Evolutionary conservation across 2,329 filamentous ascomycete genomes (phyloP), one percentile per base, ranked within the genome.

Genomic region (Fusarium neocosmosporiellum): DNA sequence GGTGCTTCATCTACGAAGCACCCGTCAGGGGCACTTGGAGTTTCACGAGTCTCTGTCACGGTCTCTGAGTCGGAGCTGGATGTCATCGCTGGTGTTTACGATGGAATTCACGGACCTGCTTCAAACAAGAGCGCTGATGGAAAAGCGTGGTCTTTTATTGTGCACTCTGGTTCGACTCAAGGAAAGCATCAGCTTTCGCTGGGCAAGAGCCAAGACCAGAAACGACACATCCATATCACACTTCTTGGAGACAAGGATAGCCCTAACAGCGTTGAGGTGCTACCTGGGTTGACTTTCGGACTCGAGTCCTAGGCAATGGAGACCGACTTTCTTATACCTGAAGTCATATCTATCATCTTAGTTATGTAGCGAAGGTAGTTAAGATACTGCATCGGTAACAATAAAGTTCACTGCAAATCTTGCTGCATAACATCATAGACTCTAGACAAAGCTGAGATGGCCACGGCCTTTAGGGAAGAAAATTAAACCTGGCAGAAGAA

Each of bases 1-100:
- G 48, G 54, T 0, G 63, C 43, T 5, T 41, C 46, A 1, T 72
- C 61, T 16, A 73, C 70, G 0, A 63, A 63, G 10, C 70, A 73
- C 14, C 53, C 70, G 1, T 73, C 70, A 0, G 53, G 60, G 2
- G 63, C 58, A 0, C 0, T 58, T 1, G 71, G 71, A 0, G 20
- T 73, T 4, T 73, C 71, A 3, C 20, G 18, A 0, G 53, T 73
- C 1, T 36, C 57, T 1, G 31, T 73, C 4, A 37, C 46, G 2
- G 63, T 71, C 0, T 22, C 39, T 1, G 22, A 54, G 16, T 7
- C 11, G 2, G 67, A 73, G 8, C n/a, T 22, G 11, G 14, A 59
- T 10, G 31, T 18, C 0, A 41, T 73, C 5, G n/a, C 57, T 0
- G 14, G n/a, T 1, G 60, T 71, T 2, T 73, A 73, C 4, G 33